Evolutionary conservation across 495 filamentous ascomycete genomes (phyloP), one percentile per base, ranked within the genome.

Genomic region (Hypoxylon subgilvum): DNA sequence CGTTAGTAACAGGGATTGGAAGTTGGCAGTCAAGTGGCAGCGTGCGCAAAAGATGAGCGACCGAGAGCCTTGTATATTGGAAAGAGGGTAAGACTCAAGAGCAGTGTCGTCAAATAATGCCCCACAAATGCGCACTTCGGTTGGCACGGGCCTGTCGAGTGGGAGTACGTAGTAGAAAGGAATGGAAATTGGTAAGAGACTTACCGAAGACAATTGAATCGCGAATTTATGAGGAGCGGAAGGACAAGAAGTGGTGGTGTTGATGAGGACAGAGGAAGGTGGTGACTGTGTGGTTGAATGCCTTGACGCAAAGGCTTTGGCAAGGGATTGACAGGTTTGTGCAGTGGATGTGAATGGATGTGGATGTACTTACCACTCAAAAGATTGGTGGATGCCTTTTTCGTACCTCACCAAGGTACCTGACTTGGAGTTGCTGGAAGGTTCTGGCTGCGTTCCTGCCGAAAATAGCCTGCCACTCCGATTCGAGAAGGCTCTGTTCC

Each of bases 391-490:
- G 60, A 43, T 49, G 19, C 19, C 34, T 14, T 28, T 21, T 38
- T 46, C n/a, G 52, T 38, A 12, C 3, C 3, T 4, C 13, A 34
- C 23, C 41, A 39, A 61, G 35, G 58, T 55, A 39, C 51, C 49
- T 51, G 22, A 10, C 16, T 27, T 28, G 44, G 53, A 57, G 52
- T 61, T 68, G 52, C 48, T 65, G 57, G 61, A 64, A 64, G 61
- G 61, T 64, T 64, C 61, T 64, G 61, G 61, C 45, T 64, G 35
- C 50, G 54, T 54, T 64, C 49, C 61, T 59, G 54, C 61, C 59
- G 48, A 40, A 58, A 53, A 17, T 63, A 57, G 52, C 16, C 46
- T 32, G 23, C 47, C n/a, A 30, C n/a, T 49, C 53, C 47, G 60
- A 63, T 63, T 63, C 60, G 60, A 63, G 60, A 63, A 63, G 48